Percentiles rank a stretch among this genome's conserved stretches.
These are phyloP conservation scores for Solanum medicagineum DNA, from an alignment of 257 asterid species.

Conservation along the genomic window DNA sequence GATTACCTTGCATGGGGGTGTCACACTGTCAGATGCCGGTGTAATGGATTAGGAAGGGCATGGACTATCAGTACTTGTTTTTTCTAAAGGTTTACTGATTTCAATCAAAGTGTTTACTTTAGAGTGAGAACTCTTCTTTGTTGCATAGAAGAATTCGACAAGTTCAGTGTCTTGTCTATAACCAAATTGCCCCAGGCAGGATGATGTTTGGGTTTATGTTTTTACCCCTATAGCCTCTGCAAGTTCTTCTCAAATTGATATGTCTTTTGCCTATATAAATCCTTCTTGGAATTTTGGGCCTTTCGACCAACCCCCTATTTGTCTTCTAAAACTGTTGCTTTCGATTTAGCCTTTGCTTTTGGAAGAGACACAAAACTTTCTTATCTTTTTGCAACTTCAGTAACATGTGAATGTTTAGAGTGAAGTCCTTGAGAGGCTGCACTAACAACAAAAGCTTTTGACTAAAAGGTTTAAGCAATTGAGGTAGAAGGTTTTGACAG, in stretches of 20 bases:
- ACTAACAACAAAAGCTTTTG: neutral
- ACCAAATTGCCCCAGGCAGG: constrained; percentile 57
- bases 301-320: constrained; percentile 25
- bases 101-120: constrained; percentile 15
- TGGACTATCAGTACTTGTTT: constrained; percentile 10
- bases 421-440: constrained; percentile 3
- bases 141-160: constrained; percentile 25
- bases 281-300: constrained; percentile 36
- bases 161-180: constrained; percentile 37
- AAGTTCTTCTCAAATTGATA: constrained; percentile 52
- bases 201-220: constrained; percentile 57
- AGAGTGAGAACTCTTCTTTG: neutral
- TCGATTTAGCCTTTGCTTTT: constrained; percentile 27
- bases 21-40: constrained; percentile 1
- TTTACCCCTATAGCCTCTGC: constrained; percentile 46
- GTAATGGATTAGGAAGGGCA: neutral
- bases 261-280: constrained; percentile 49
- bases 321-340: constrained; percentile 23
- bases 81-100: constrained; percentile 6
- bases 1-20: constrained; percentile 1
- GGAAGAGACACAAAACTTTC: constrained; percentile 10
- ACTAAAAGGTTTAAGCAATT: constrained; percentile 8
- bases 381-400: no score
- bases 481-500: constrained; percentile 3
- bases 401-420: neutral